Evolutionary conservation across 495 filamentous ascomycete species (phyloP).

Genomic region (Sphaerosporella brunnea): DNA sequence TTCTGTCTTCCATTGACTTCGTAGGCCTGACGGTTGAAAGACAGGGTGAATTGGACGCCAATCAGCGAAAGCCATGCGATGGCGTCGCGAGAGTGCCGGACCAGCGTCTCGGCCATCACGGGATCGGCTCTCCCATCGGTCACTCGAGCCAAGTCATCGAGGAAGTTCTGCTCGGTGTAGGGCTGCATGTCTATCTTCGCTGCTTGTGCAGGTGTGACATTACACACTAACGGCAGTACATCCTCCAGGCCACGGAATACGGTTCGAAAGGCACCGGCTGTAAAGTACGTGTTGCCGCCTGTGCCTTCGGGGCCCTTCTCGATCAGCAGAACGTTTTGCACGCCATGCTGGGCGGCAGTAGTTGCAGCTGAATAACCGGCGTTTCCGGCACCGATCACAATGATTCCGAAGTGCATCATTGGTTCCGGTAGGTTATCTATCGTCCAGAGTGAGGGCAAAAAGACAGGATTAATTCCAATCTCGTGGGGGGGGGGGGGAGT

Average conservation of each 20-base stretch:
- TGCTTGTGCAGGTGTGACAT: conserved; percentile 28
- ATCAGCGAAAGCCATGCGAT: conserved; percentile 39
- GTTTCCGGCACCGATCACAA: conserved; percentile 41
- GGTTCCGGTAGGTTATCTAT: no score
- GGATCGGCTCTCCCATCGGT: conserved; percentile 33
- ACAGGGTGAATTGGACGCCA: conserved; percentile 38
- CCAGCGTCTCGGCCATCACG: conserved; percentile 29
- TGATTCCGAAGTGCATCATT: conserved; percentile 36
- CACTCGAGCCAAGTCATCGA: conserved; percentile 34
- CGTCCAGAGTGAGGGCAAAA: no score
- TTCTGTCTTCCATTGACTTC: conserved; percentile 36
- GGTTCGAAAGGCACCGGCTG: conserved; percentile 39
- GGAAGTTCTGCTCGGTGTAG: conserved; percentile 30
- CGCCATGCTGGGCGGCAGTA: conserved; percentile 31
- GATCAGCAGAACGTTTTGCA: conserved; percentile 31
- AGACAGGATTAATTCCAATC: no score
- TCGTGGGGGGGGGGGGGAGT: no score
- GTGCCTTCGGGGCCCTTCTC: conserved; percentile 36
- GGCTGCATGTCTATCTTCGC: conserved; percentile 29
- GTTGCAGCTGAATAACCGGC: conserved; percentile 41
- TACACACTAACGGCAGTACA: conserved; percentile 29
- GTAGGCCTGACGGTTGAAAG: conserved; percentile 45
- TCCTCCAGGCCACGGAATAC: conserved; percentile 32
- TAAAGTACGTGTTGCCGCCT: conserved; percentile 43
- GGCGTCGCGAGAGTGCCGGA: conserved; percentile 32